Percentiles rank a stretch among this genome's conserved stretches.
Conservation (phyloP, 1,139 yeast genomes). For the Scheffersomyces illinoinensis region DNA sequence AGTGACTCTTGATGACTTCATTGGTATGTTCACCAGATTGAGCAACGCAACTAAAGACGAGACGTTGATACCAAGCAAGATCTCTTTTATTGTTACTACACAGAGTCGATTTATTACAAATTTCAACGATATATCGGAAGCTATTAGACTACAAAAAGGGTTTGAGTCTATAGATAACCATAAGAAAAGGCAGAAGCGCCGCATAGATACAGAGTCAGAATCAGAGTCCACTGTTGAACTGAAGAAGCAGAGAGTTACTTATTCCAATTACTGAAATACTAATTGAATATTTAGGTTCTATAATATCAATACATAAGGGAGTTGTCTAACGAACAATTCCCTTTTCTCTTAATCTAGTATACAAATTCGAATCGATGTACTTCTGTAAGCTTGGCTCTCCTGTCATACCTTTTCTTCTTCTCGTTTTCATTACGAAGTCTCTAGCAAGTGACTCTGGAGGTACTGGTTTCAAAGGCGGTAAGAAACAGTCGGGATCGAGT, state of each 20-base stretch:
- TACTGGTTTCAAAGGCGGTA: constrained; percentile 78
- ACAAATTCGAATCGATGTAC: constrained; percentile 65
- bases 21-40: constrained; percentile 29
- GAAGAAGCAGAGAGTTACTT: not conserved
- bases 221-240: not conserved
- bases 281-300: not conserved
- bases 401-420: constrained; percentile 81
- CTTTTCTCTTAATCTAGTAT: constrained; percentile 51
- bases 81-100: constrained; percentile 27
- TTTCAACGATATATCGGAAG: constrained; percentile 26
- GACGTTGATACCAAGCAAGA: constrained; percentile 15
- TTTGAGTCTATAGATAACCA: constrained; percentile 13
- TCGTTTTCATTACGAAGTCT: constrained; percentile 85
- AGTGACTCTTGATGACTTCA: constrained; percentile 33
- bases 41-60: constrained; percentile 19
- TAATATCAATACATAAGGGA: not conserved
- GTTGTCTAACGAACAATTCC: constrained; percentile 33
- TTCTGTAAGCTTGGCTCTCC: constrained; percentile 76
- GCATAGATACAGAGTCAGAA: not conserved
- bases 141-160: constrained; percentile 23
- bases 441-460: constrained; percentile 70
- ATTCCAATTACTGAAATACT: not conserved
- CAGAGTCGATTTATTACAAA: constrained; percentile 35
- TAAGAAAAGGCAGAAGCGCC: not conserved
- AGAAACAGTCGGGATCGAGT: constrained; percentile 59